Base-by-base conservation (phyloP, 257 asterid genomes). In the Petrea volubilis region DNA sequence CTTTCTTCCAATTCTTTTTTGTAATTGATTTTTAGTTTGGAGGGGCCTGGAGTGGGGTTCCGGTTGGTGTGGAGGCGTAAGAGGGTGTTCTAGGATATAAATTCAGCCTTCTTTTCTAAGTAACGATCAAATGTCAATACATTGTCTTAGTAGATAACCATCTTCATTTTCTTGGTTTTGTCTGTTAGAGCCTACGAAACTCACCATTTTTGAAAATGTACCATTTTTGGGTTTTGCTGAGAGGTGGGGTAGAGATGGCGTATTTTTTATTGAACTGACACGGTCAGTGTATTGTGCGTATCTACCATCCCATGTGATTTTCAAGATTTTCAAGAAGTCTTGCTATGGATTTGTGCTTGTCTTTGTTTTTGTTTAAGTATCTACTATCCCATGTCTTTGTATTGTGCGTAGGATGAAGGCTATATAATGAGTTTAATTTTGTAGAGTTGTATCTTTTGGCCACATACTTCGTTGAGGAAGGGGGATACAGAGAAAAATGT, bases 401-500 rank as follows among this genome's bases (percentile, higher is more conserved):
- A n/a, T n/a, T n/a, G n/a, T n/a, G 73, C 18, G 65, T 47, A 34
- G 60, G 63, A 23, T 53, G 69, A 53, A 28, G 51, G 68, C 29
- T 31, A 31, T 11, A n/a, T 33, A 38, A 56, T 64, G 66, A 60
- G 25, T 15, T 4, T 20, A 2, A 18, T 21, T 6, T 24, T 23
- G 18, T 51, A 47, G 67, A 46, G 69, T 81, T 29, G 23, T 29
- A 56, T 23, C 51, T 47, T 24, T 64, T 68, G 59, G 71, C 15
- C 55, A 38, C 58, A 73, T 53, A 68, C 53, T 69, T 57, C 74
- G 77, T 27, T 55, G 75, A 68, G 71, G 76, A 55, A 76, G 50
- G 75, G 40, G 77, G 64, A 40, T 20, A 70, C 63, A 57, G 73
- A 67, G 61, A 72, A 60, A 75, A 58, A 92, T 92, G 98, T 15